Evolutionary conservation across 257 asterid genomes (phyloP), one percentile per base, ranked within the genome.

Genomic region (Prunella vulgaris): DNA sequence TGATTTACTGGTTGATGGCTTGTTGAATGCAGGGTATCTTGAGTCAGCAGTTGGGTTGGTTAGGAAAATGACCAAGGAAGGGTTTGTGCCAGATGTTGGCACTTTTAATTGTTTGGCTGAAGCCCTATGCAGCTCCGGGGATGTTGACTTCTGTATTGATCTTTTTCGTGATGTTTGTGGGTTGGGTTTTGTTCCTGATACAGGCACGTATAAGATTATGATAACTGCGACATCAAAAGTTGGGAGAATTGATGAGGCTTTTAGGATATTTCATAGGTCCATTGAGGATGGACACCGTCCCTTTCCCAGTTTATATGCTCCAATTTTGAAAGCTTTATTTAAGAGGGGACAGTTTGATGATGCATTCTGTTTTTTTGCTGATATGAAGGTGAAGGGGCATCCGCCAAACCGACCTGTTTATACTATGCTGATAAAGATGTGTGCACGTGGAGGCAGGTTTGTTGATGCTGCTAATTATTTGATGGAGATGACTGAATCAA

Each of bases 401-500:
- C 91, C 86, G 0, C 97, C 99, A 33, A 93, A 93, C 71, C 80
- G 99, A 27, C 99, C 99, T 15, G 84, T 86, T 66, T 93, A 93
- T 73, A 90, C 96, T 40, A 84, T 93, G 96, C 64, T 93, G 82
- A 85, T 93, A 70, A 93, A 80, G 83, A 82, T 88, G 96, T 93
- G 95, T 69, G 81, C 64, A 27, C 96, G 97, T 25, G 99, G 96
- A 7, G 95, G 96, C 24, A 83, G 93, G 75, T 88, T 71, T 79
- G 88, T 90, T n/a, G 97, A 93, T 75, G 99, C 96, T 67, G 97
- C 93, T 25, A 90, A 93, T 74, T 90, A 88, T 85, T 82, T 93
- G 79, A 81, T 90, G 77, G 99, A 90, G 89, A 93, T 93, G 99
- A 87, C 95, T 0, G 96, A 90, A 79, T 22, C 82, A 38, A 80